Evolutionary conservation across 2,329 filamentous ascomycete genomes (phyloP), one percentile per base, ranked within the genome.

Genomic region (Cercospora berteroae): DNA sequence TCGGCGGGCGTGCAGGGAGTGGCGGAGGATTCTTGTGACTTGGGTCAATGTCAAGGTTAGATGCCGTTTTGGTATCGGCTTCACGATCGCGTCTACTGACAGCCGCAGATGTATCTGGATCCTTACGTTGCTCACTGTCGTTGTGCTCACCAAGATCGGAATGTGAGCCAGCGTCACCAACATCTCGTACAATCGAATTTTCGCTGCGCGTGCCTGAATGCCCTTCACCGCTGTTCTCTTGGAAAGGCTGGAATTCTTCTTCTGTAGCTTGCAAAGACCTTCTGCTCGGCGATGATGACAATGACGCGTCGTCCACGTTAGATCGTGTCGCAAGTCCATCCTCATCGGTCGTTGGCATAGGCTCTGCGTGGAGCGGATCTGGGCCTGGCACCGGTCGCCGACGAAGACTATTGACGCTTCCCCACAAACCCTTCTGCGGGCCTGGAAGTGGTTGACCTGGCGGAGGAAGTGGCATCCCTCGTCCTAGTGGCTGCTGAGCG

Each of bases 381-480:
- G 56, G 42, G 10, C 55, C 58, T 25, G 71, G 67, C 20, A 67
- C 69, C 13, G 71, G 68, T 42, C 71, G 71, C 42, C 71, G 59
- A 23, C 65, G 59, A 59, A 72, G 62, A 20, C 39, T 63, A 31
- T 64, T 44, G 6, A 69, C 57, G 8, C 62, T 58, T 31, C 63
- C 63, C 63, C 66, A 72, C n/a, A 71, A 16, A 23, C 69, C 65
- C 48, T 70, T 71, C 20, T 75, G 75, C 42, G 76, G 76, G 8
- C 77, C 77, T 10, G 93, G 93, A 1, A 96, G 83, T 3, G 93
- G 93, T 55, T 86, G 89, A 2, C 93, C 93, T 2, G 90, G 91
- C 8, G 93, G 92, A 57, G 92, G 93, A 18, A 96, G 82, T 1
- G 93, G 93, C 72, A 90, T 89, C 0, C 93, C 93, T 44, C 93